Conservation (phyloP, 106 monocot species). For the Acorus gramineus region DNA sequence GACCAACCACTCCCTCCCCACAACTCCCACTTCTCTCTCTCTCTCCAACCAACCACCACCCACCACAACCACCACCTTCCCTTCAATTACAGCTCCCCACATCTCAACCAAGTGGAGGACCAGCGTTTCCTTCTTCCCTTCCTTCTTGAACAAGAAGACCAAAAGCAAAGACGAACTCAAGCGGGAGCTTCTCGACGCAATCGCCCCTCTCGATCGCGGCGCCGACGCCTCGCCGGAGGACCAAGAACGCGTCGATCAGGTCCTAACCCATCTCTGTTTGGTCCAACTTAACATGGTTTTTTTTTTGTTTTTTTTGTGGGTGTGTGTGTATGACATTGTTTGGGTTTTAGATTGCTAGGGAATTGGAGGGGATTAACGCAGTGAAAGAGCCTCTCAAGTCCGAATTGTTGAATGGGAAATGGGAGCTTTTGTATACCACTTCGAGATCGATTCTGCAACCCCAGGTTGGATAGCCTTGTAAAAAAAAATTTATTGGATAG, state of each 20-base stretch:
- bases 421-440: constrained; percentile 96
- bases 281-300: too few species aligned
- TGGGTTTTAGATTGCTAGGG: constrained; percentile 39
- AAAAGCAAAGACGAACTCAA: constrained; percentile 59
- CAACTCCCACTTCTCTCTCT: too few species aligned
- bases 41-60: too few species aligned
- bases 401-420: constrained; percentile 86
- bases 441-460: constrained; percentile 60
- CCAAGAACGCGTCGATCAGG: constrained; percentile 61
- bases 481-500: too few species aligned
- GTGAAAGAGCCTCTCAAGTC: constrained; percentile 84
- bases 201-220: constrained; percentile 79
- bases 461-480: constrained; percentile 26
- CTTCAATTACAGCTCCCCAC: too few species aligned
- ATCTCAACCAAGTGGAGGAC: constrained; percentile 37
- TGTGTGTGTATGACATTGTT: too few species aligned
- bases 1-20: too few species aligned
- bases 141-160: constrained; percentile 38
- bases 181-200: constrained; percentile 73
- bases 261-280: not conserved
- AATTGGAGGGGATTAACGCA: constrained; percentile 58
- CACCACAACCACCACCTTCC: too few species aligned
- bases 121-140: constrained; percentile 64
- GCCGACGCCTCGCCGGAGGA: constrained; percentile 68
- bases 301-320: too few species aligned